phyloP scores from a whole-genome alignment of 441 rosid species.

The Gossypium lobatum region DNA sequence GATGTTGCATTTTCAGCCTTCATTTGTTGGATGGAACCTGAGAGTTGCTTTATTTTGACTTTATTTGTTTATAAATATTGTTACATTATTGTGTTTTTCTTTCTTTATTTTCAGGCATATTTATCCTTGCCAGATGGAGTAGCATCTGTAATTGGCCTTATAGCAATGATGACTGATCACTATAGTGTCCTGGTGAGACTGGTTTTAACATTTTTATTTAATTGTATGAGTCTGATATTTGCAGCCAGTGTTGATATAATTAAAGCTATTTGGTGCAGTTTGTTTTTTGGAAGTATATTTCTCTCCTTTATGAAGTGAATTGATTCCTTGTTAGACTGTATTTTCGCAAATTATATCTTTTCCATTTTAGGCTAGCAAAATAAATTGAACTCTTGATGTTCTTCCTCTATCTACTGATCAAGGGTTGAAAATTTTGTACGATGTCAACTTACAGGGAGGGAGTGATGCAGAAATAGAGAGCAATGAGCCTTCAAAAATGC shows the following conservation, averaged over 20 bases:
- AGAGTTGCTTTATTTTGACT: background rate
- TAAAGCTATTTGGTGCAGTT: background rate
- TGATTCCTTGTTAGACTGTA: background rate
- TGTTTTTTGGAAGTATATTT: background rate
- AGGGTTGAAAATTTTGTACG: constrained; percentile 5
- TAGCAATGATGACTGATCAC: constrained; percentile 99
- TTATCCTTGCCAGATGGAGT: constrained; percentile 91
- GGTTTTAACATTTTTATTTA: background rate
- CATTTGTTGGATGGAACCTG: constrained; percentile 9
- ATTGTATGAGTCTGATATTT: background rate
- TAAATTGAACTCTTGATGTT: background rate
- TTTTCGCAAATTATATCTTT: constrained; percentile 16
- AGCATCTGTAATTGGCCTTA: constrained; percentile 85
- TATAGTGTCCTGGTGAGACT: constrained; percentile 71
- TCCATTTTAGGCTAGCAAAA: background rate
- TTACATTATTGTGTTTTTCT: background rate
- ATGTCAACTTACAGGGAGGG: constrained; percentile 46
- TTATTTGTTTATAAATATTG: constrained; percentile 7
- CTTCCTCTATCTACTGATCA: background rate
- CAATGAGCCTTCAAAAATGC: constrained; percentile 37
- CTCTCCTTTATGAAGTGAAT: background rate
- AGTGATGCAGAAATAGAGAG: constrained; percentile 75
- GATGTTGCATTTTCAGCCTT: background rate
- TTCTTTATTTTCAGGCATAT: constrained; percentile 63
- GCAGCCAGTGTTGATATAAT: background rate